Evolutionary conservation across 2,329 filamentous ascomycete species (phyloP).

Genomic region (Colletotrichum chrysophilum): DNA sequence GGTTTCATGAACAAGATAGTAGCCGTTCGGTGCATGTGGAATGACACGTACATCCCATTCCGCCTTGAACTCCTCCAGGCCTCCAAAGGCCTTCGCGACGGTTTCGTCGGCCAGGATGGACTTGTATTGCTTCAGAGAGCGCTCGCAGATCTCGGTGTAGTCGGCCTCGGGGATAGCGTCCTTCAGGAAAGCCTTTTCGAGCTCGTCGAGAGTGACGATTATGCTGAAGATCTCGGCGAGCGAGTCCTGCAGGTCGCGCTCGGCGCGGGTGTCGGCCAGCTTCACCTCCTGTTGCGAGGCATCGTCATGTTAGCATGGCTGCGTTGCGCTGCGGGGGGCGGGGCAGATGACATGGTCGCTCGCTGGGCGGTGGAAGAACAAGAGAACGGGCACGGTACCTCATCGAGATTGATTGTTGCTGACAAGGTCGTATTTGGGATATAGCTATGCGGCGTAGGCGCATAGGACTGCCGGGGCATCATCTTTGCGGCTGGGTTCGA

Average conservation of each 20-base stretch:
- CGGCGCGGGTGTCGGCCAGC: slow-evolving; percentile 82
- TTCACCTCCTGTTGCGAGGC: slow-evolving; percentile 78
- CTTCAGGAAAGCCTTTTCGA: slow-evolving; percentile 96
- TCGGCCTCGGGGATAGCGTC: slow-evolving; percentile 91
- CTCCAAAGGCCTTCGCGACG: slow-evolving; percentile 86
- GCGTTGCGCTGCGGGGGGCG: slow-evolving; percentile 40
- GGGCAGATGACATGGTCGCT: background rate
- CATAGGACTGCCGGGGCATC: slow-evolving; percentile 74
- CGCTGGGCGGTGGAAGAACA: background rate
- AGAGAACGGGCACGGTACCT: slow-evolving; percentile 60
- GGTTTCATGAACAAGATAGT: too few species aligned
- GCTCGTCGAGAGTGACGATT: slow-evolving; percentile 90
- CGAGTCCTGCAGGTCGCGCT: slow-evolving; percentile 93
- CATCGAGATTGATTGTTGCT: slow-evolving; percentile 91
- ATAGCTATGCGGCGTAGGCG: slow-evolving; percentile 90
- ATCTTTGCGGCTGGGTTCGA: slow-evolving; percentile 39
- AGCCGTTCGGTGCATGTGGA: too few species aligned
- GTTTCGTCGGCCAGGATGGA: slow-evolving; percentile 89
- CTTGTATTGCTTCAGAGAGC: slow-evolving; percentile 95
- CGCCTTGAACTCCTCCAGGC: slow-evolving; percentile 88
- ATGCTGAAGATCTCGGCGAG: slow-evolving; percentile 98
- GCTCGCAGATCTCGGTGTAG: slow-evolving; percentile 95
- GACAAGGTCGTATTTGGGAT: slow-evolving; percentile 83
- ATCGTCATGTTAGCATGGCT: slow-evolving; percentile 13
- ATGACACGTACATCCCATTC: slow-evolving; percentile 80